These are phyloP conservation scores for Ambrosiella beaveri DNA, from an alignment of 2,329 filamentous ascomycete genomes.

Conservation along the genomic window DNA sequence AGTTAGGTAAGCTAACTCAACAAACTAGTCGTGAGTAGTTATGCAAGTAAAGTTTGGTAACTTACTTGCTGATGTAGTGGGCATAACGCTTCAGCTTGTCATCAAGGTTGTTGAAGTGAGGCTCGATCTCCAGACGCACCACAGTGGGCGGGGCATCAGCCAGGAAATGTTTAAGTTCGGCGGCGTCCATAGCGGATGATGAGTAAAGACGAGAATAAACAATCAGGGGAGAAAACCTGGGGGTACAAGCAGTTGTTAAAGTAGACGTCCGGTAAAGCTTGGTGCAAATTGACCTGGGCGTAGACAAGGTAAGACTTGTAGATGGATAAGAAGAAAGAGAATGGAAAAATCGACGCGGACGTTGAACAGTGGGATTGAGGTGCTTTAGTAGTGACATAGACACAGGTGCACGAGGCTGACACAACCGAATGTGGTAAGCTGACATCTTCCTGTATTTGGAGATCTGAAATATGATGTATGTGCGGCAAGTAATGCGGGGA, in stretches of 20 bases:
- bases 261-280: background rate
- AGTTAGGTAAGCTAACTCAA: background rate
- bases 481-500: background rate
- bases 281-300: background rate
- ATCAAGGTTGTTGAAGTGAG: constrained; percentile 67
- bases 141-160: constrained; percentile 82
- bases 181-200: constrained; percentile 35
- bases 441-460: constrained; percentile 3
- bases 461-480: background rate
- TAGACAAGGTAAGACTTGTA: background rate
- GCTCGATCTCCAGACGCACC: constrained; percentile 75
- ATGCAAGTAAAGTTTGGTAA: background rate
- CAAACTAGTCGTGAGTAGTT: background rate
- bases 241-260: background rate
- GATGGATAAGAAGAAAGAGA: constrained; percentile 2
- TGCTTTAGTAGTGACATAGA: constrained; percentile 6
- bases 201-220: constrained; percentile 16
- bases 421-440: constrained; percentile 5
- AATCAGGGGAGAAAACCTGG: background rate
- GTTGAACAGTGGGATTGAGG: background rate
- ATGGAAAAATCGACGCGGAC: constrained; percentile 2
- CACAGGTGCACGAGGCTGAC: constrained; percentile 11
- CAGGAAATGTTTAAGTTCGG: constrained; percentile 58
- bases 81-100: constrained; percentile 77
- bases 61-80: constrained; percentile 69